Conservation (phyloP, 2,329 filamentous ascomycete genomes). For the Sclerotinia sclerotiorum region DNA sequence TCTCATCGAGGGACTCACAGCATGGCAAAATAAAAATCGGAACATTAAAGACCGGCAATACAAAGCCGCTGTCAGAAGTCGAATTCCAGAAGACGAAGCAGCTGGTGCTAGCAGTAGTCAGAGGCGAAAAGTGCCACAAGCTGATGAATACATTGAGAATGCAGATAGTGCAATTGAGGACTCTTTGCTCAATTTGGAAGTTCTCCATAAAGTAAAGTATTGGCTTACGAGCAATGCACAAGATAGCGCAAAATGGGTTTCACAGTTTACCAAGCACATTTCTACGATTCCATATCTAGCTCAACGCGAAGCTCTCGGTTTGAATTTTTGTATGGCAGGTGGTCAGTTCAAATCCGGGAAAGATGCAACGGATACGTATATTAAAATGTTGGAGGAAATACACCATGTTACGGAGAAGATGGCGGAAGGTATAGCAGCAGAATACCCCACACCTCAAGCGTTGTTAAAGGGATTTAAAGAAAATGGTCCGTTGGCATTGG, state of each 20-base stretch:
- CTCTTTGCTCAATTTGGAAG: constrained; percentile 67
- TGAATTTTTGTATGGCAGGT: constrained; percentile 74
- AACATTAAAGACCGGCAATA: constrained; percentile 68
- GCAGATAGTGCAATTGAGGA: constrained; percentile 67
- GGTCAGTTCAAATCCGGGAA: constrained; percentile 74
- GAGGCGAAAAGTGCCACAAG: constrained; percentile 44
- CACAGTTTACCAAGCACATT: constrained; percentile 74
- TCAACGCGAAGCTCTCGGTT: constrained; percentile 51
- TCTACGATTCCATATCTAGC: constrained; percentile 70
- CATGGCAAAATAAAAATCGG: constrained; percentile 68
- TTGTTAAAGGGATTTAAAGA: constrained; percentile 59
- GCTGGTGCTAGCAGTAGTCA: constrained; percentile 20
- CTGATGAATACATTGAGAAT: constrained; percentile 53
- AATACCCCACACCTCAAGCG: constrained; percentile 58
- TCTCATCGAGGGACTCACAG: constrained; percentile 66
- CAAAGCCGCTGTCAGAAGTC: constrained; percentile 59
- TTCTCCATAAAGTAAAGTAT: constrained; percentile 64
- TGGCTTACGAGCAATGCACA: constrained; percentile 62
- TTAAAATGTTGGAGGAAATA: constrained; percentile 75
- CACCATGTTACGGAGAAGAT: constrained; percentile 69
- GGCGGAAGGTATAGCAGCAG: constrained; percentile 64
- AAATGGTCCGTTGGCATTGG: constrained; percentile 60
- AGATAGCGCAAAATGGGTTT: constrained; percentile 72
- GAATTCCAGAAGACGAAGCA: constrained; percentile 43
- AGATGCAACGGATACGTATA: constrained; percentile 64